Percentiles rank a stretch among this genome's conserved stretches.
These are phyloP conservation scores for Arabidopsis suecica DNA, from an alignment of 345 rosid species.

Conservation along the genomic window DNA sequence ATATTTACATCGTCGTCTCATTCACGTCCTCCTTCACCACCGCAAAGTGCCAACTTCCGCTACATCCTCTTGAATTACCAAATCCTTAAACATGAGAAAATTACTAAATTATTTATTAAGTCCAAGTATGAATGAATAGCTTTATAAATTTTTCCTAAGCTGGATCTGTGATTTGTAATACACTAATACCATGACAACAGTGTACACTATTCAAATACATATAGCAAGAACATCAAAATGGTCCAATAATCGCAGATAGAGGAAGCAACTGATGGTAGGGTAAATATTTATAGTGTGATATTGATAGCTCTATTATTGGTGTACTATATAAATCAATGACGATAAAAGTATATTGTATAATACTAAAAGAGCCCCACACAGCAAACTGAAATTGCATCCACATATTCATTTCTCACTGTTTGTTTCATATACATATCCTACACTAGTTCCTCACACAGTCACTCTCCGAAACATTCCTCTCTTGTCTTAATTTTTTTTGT, in stretches of 20 bases:
- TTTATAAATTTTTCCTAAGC: neutral
- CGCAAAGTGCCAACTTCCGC: neutral
- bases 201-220: neutral
- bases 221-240: neutral
- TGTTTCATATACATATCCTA: neutral
- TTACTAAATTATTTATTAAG: too few species aligned
- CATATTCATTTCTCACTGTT: neutral
- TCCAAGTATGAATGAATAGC: neutral
- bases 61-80: neutral
- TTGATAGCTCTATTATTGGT: neutral
- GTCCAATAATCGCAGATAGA: neutral
- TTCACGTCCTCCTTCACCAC: conserved; percentile 30
- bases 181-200: neutral
- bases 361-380: neutral
- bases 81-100: neutral
- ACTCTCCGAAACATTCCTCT: neutral
- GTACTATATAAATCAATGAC: neutral
- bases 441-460: neutral
- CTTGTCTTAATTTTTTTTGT: neutral
- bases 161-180: neutral
- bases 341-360: neutral
- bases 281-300: neutral
- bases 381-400: neutral
- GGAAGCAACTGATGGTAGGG: neutral
- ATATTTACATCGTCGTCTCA: conserved; percentile 33